Evolutionary conservation across 2,329 filamentous ascomycete species (phyloP).

Genomic region (Fusarium sp.): DNA sequence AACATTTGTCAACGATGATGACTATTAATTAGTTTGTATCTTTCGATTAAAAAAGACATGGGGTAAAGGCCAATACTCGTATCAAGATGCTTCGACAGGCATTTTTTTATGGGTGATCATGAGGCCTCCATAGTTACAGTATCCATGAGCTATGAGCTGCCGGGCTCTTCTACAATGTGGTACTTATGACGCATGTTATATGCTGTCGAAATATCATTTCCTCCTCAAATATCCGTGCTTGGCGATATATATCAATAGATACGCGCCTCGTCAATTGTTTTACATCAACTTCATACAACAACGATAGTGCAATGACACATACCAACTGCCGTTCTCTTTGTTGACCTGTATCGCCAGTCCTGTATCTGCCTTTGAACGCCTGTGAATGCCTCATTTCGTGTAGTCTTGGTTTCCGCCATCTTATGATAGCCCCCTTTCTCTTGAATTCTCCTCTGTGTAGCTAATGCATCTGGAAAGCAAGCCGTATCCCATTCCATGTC

Average conservation of each 20-base stretch:
- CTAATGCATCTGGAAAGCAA: conserved; percentile 11
- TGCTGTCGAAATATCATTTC: background rate
- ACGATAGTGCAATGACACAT: conserved; percentile 2
- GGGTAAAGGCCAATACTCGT: too few relatives aligned
- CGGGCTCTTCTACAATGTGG: background rate
- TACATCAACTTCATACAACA: conserved; percentile 7
- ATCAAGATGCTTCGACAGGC: too few relatives aligned
- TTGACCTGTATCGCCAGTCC: conserved; percentile 7
- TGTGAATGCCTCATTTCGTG: conserved; percentile 29
- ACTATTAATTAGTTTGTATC: background rate
- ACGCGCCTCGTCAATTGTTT: conserved; percentile 22
- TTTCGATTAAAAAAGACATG: background rate
- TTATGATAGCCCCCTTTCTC: conserved; percentile 1
- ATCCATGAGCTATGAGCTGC: background rate
- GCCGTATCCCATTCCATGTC: conserved; percentile 3
- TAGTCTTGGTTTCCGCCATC: conserved; percentile 17
- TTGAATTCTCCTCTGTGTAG: conserved; percentile 8
- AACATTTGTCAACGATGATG: too few relatives aligned
- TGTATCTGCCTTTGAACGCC: conserved; percentile 38
- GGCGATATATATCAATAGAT: conserved; percentile 1
- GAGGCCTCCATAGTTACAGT: too few relatives aligned
- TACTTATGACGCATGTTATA: background rate
- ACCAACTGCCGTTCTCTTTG: conserved; percentile 8
- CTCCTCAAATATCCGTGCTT: background rate
- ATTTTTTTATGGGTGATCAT: too few relatives aligned